These are phyloP conservation scores for Ogataea kodamae DNA, from an alignment of 805 yeast genomes.

Conservation along the genomic window DNA sequence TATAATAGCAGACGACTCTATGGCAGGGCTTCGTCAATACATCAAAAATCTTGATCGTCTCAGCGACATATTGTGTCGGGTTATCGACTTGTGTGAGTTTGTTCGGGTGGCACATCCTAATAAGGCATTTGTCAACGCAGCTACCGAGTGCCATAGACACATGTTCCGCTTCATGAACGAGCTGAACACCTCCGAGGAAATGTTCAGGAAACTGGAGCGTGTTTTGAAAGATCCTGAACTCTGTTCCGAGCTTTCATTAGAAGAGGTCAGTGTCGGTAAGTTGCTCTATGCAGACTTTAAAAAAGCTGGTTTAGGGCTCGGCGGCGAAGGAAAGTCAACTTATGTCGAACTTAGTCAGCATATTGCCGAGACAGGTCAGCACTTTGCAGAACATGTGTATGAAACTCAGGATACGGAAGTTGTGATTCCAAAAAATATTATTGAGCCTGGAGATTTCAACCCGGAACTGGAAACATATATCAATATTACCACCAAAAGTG, in stretches of 20 bases:
- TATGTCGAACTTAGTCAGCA: constrained; percentile 78
- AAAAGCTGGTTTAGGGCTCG: constrained; percentile 85
- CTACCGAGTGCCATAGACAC: constrained; percentile 81
- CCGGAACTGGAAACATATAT: constrained; percentile 22
- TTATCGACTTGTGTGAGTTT: constrained; percentile 91
- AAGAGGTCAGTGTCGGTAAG: constrained; percentile 80
- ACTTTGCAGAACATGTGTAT: constrained; percentile 54
- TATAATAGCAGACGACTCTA: constrained; percentile 47
- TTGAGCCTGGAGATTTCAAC: constrained; percentile 30
- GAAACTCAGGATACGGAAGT: constrained; percentile 28
- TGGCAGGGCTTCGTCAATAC: constrained; percentile 44
- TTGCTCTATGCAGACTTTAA: constrained; percentile 81
- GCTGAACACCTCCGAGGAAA: constrained; percentile 75
- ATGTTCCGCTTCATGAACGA: constrained; percentile 94
- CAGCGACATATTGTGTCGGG: constrained; percentile 86
- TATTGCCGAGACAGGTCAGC: constrained; percentile 78
- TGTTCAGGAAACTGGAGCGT: constrained; percentile 57
- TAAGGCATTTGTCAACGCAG: constrained; percentile 63
- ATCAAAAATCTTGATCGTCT: constrained; percentile 73
- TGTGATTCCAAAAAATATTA: constrained; percentile 26
- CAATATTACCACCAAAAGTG: constrained; percentile 35
- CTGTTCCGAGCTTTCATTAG: constrained; percentile 46
- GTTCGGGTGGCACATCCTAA: constrained; percentile 86
- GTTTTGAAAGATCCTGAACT: constrained; percentile 45
- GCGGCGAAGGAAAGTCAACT: constrained; percentile 53